A percentile compares a stretch with the other conserved stretches of the same genome.
Conservation (phyloP, 1,139 yeast species). For the Yamadazyma dushanensis region DNA sequence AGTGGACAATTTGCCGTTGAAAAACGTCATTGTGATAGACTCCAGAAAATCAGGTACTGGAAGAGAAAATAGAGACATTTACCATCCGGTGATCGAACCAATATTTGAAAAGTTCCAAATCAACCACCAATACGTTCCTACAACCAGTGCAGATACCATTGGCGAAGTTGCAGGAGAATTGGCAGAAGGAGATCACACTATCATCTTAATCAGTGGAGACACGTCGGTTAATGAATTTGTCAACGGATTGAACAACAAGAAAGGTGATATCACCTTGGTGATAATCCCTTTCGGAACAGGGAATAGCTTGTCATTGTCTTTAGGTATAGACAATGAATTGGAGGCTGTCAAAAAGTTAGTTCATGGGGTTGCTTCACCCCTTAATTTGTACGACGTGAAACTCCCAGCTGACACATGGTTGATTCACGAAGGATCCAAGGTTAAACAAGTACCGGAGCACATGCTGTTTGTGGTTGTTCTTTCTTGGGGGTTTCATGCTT, state of each 20-base stretch:
- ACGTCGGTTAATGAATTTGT: constrained; percentile 79
- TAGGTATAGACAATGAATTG: constrained; percentile 43
- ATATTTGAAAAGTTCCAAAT: constrained; percentile 38
- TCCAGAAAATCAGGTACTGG: constrained; percentile 61
- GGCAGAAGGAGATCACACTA: constrained; percentile 29
- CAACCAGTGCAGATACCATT: constrained; percentile 36
- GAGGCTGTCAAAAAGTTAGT: constrained; percentile 45
- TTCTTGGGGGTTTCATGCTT: constrained; percentile 87
- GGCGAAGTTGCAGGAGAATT: constrained; percentile 32
- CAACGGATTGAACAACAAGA: constrained; percentile 41
- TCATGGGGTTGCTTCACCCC: constrained; percentile 31
- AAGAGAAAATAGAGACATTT: constrained; percentile 42
- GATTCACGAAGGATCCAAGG: constrained; percentile 23
- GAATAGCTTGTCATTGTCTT: constrained; percentile 71
- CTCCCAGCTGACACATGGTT: constrained; percentile 51
- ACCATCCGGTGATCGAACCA: constrained; percentile 43
- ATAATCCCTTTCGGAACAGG: constrained; percentile 86
- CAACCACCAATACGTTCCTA: constrained; percentile 37
- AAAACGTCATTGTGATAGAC: constrained; percentile 36
- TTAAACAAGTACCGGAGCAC: constrained; percentile 16
- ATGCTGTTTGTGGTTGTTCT: constrained; percentile 63
- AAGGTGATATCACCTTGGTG: constrained; percentile 30
- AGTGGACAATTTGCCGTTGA: neutral
- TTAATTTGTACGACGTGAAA: constrained; percentile 54
- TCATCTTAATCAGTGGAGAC: constrained; percentile 79